A percentile compares a stretch with the other conserved stretches of the same genome.
Conservation (phyloP, 73 alveolate genomes). For the Paramecium primaurelia region DNA sequence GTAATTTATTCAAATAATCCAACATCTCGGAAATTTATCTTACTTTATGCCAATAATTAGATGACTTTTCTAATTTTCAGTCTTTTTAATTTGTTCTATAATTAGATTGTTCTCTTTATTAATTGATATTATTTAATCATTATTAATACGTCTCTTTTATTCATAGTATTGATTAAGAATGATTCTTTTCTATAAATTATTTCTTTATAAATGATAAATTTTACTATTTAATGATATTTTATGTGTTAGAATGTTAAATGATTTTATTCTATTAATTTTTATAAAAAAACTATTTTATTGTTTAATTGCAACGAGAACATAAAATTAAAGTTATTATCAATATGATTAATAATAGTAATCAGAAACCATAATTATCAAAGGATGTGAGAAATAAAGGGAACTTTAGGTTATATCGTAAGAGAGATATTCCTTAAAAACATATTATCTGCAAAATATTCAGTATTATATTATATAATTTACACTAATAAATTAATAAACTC, state of each 20-base stretch:
- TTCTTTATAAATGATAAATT: too few relatives aligned
- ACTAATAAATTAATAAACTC: not conserved
- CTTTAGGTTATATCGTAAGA: not conserved
- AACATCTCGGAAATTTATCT: not conserved
- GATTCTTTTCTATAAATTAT: too few relatives aligned
- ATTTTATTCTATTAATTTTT: not conserved
- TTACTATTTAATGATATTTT: too few relatives aligned
- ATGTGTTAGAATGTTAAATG: not conserved
- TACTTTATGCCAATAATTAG: not conserved
- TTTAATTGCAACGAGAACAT: not conserved
- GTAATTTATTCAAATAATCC: not conserved
- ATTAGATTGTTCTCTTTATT: not conserved
- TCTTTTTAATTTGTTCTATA: not conserved
- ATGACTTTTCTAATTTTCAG: not conserved
- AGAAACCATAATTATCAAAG: not conserved
- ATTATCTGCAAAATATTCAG: not conserved
- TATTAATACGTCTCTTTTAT: too few relatives aligned
- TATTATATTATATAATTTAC: not conserved
- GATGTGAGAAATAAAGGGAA: not conserved
- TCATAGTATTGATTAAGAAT: too few relatives aligned
- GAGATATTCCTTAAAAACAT: not conserved
- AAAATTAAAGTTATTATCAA: not conserved
- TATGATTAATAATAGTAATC: not conserved
- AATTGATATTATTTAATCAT: not conserved
- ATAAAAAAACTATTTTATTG: not conserved